A percentile compares a stretch with the other conserved stretches of the same genome.
Conservation (phyloP, 352 stramenopile species). For the Globisporangium rhizosaccharum region DNA sequence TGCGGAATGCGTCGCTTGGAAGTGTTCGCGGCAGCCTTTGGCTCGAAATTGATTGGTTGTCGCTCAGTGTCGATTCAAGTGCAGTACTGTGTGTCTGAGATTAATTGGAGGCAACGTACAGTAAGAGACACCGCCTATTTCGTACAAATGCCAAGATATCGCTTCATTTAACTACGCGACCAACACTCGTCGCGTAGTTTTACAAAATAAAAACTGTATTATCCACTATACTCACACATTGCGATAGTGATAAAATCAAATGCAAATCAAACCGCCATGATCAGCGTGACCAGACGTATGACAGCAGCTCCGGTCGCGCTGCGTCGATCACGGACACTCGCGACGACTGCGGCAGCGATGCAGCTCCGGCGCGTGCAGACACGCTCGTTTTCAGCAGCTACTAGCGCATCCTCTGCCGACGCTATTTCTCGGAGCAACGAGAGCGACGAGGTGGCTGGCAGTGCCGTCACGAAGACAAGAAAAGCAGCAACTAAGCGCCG, state of each 20-base stretch:
- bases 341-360: constrained; percentile 1
- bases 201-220: neutral
- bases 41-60: neutral
- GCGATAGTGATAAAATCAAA: neutral
- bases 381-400: neutral
- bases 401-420: neutral
- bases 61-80: neutral
- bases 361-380: constrained; percentile 12
- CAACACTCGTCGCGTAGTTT: no score
- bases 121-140: no score
- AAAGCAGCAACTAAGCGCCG: neutral
- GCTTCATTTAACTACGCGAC: no score
- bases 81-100: no score
- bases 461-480: neutral
- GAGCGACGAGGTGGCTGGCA: neutral
- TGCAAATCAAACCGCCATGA: neutral
- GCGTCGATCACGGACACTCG: neutral
- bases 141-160: no score
- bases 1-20: neutral
- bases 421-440: neutral
- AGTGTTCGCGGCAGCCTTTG: neutral
- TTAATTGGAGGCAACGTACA: no score
- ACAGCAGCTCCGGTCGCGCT: neutral
- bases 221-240: neutral
- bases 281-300: neutral